Base-by-base conservation (phyloP, 305 asterid species). In the Fraxinus greggii region DNA sequence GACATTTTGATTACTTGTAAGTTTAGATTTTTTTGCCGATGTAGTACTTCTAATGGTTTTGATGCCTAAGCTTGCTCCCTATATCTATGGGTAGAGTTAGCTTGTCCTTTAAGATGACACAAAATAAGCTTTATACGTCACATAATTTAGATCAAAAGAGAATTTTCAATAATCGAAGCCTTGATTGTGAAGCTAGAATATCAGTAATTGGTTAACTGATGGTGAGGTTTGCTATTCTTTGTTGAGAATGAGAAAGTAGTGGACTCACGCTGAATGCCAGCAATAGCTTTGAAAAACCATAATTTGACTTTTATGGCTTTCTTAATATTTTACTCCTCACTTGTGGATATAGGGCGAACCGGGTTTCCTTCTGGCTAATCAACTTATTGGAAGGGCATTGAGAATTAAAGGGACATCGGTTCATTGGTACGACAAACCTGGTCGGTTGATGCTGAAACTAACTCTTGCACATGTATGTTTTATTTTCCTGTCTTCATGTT, bases 381-480 rank as follows among this genome's bases (percentile, higher is more conserved):
- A 88, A 86, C 89, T 96, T 69, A 94, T 93, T 56, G 90, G 86
- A 81, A 92, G 91, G 84, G 97, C 98, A 40, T 83, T 96, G 89
- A 88, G 89, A 80, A 88, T 88, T 72, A 90, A 97, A 1, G 98
- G 98, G 76, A 97, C 98, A 84, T 85, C 98, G 36, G 72, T 96
- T 85, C 99, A 96, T 89, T 96, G 99, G 99, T 96, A 96, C 77
- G 95, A 94, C 89, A 96, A 96, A 85, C 98, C 97, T 92, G 99
- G 98, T 96, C 76, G 69, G 98, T 88, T 79, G 63, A 29, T 59
- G 83, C 32, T 84, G 40, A 54, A 75, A 67, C 26, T 33, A 75
- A 24, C 74, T 42, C 77, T 69, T 76, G 79, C 73, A 24, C 65
- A 13, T 81, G 42, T 77, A 10, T 75, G 35, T 42, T 73, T n/a